Base-by-base conservation (phyloP, 371 early-diverging fungal genomes). In the Mucor plumbeus region DNA sequence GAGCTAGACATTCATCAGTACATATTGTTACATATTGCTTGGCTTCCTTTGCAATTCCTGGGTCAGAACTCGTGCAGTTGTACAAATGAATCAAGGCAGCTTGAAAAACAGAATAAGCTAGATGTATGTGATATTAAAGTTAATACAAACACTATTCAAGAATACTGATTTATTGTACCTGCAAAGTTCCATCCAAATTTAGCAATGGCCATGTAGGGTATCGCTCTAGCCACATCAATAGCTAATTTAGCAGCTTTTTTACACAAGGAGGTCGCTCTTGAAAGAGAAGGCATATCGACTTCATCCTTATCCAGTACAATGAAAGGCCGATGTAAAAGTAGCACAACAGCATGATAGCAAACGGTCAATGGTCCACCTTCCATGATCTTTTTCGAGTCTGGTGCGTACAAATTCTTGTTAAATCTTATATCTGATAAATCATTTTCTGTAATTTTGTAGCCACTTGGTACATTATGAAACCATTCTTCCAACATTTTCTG, bases 281-380 rank as follows among this genome's bases (percentile, higher is more conserved):
- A n/a, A 36, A 63, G 71, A 11, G 59, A 69, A 31, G 64, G 59
- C 19, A 58, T 40, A 35, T 61, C 58, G 35, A 67, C 39, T 14
- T 59, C 61, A 36, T 63, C 59, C 11, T 64, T 62, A 9, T 72
- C 70, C 15, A 64, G 36, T 15, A 64, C 63, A 44, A 81, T 70
- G 53, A 78, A 88, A 0, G 86, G 88, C 19, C 87, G 72, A 63
- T 88, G 84, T 14, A 88, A 62, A 50, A 88, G 58, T 10, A 86
- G 73, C 7, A 72, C 66, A 11, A 80, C 73, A 15, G 73, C 72
- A 60, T 73, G 65, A 54, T 74, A 80, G 43, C 77, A 80, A 3
- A 75, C 67, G 9, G 80, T 84, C 21, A 88, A 34, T 4, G 82
- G 82, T 10, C 88, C 83, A 7, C 73, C 67, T 13, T 72, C 59